These are phyloP conservation scores for Salvia miltiorrhiza DNA, from an alignment of 257 asterid genomes.

Conservation along the genomic window DNA sequence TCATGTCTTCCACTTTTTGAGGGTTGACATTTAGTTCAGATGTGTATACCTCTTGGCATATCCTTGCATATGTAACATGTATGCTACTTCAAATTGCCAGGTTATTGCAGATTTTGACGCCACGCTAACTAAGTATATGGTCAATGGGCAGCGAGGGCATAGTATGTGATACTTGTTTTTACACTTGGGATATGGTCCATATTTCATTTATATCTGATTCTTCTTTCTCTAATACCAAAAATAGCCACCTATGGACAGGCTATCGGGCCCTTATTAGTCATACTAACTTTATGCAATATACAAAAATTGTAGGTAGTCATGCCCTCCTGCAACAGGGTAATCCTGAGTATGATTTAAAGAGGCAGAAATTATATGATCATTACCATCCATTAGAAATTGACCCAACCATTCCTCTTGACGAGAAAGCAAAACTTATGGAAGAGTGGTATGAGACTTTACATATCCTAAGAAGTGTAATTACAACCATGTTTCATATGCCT, in stretches of 20 bases:
- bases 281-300: slow-evolving; percentile 25
- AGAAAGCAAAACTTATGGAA: slow-evolving; percentile 89
- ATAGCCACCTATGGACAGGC: background rate
- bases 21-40: background rate
- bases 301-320: slow-evolving; percentile 67
- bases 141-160: slow-evolving; percentile 79
- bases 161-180: slow-evolving; percentile 43
- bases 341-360: slow-evolving; percentile 71
- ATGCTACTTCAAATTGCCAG: slow-evolving; percentile 33
- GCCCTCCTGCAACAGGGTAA: slow-evolving; percentile 75
- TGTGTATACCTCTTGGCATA: background rate
- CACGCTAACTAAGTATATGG: slow-evolving; percentile 73
- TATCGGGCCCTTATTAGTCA: background rate
- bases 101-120: slow-evolving; percentile 95
- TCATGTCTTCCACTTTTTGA: background rate
- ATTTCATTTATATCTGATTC: slow-evolving; percentile 8
- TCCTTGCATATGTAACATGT: slow-evolving; percentile 6
- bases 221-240: slow-evolving; percentile 8
- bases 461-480: background rate
- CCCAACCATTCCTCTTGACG: slow-evolving; percentile 71
- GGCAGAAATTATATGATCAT: slow-evolving; percentile 67
- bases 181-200: background rate
- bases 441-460: slow-evolving; percentile 68
- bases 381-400: slow-evolving; percentile 90
- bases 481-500: slow-evolving; percentile 2